These are phyloP conservation scores for Talaromyces ruber DNA, from an alignment of 495 filamentous ascomycete genomes.

Conservation along the genomic window DNA sequence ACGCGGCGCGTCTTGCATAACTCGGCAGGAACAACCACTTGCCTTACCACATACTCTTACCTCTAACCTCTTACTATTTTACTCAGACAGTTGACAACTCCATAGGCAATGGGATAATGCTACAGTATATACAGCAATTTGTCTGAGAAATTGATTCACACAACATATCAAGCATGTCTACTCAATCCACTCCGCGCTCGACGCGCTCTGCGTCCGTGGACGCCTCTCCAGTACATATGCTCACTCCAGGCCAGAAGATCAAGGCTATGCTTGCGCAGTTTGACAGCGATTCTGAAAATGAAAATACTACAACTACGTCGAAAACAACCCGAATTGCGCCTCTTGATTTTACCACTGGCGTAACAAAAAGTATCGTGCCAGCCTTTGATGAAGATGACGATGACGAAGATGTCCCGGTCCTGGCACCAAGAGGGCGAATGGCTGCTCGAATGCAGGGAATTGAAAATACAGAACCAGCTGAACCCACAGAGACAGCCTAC, in stretches of 20 bases:
- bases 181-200: slow-evolving; percentile 34
- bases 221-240: slow-evolving; percentile 25
- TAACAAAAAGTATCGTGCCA: background rate
- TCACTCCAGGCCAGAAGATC: slow-evolving; percentile 65
- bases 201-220: slow-evolving; percentile 29
- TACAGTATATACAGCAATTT: background rate
- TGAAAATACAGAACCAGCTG: slow-evolving; percentile 3
- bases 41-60: too few species aligned
- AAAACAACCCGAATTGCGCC: slow-evolving; percentile 9
- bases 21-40: background rate
- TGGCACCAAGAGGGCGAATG: slow-evolving; percentile 60
- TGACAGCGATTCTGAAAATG: slow-evolving; percentile 49
- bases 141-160: background rate
- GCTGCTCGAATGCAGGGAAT: slow-evolving; percentile 56
- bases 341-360: background rate
- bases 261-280: slow-evolving; percentile 58
- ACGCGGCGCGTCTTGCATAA: background rate
- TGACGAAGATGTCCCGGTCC: slow-evolving; percentile 41
- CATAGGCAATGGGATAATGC: background rate
- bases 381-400: slow-evolving; percentile 13
- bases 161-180: slow-evolving; percentile 20
- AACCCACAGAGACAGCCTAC: slow-evolving; percentile 24
- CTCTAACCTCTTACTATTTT: too few species aligned
- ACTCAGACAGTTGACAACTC: background rate
- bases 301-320: slow-evolving; percentile 19